Evolutionary conservation across 257 asterid genomes (phyloP).

Genomic region (Gentiana macrophylla): DNA sequence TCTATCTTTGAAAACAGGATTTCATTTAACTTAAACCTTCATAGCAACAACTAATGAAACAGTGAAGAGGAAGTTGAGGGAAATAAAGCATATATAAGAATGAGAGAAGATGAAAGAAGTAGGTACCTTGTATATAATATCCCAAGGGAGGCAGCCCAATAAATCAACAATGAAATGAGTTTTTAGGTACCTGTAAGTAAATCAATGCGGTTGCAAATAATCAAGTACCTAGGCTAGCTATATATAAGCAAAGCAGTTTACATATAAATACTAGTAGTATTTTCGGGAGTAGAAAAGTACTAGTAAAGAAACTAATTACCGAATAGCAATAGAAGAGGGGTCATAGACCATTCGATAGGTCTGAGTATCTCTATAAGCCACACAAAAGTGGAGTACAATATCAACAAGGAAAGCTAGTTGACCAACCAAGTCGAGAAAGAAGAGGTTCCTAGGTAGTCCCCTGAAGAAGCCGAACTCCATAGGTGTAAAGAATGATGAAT

Average conservation of each 20-base stretch:
- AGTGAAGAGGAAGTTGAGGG: no score
- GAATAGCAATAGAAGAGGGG: conserved; percentile 42
- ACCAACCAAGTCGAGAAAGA: conserved; percentile 62
- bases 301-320: conserved; percentile 25
- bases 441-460: conserved; percentile 54
- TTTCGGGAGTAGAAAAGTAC: background rate
- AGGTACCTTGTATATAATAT: conserved; percentile 51
- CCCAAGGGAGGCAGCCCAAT: conserved; percentile 77
- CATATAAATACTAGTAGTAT: background rate
- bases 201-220: conserved; percentile 1
- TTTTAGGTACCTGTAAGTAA: conserved; percentile 39
- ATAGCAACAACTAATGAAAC: no score
- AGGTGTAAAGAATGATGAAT: conserved; percentile 77
- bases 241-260: no score
- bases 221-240: no score
- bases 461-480: conserved; percentile 71
- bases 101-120: no score
- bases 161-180: conserved; percentile 52
- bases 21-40: no score
- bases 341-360: conserved; percentile 38
- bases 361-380: conserved; percentile 44
- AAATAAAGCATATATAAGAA: no score
- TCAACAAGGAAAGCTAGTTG: conserved; percentile 60
- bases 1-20: no score
- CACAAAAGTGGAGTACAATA: conserved; percentile 45